Base-by-base conservation (phyloP, 441 rosid species). In the Eutrema salsugineum region DNA sequence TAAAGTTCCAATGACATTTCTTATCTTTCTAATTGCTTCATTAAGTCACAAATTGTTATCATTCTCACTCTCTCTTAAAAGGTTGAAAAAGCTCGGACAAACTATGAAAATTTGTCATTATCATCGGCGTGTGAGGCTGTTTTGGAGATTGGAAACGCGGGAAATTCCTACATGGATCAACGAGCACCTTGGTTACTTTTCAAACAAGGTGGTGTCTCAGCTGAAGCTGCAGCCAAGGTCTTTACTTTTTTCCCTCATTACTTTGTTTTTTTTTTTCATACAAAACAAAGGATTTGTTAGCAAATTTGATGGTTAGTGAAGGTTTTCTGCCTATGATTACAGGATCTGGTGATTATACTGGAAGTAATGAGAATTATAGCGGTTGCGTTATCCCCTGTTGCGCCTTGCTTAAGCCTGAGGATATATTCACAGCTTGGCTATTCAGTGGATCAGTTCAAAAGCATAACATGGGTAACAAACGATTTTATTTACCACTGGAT, bases 171-270 rank as follows among this genome's bases (percentile, higher is more conserved):
- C 80, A 86, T 90, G 83, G 93, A 94, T 77, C 94, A 89, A 59
- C 83, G 75, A 44, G 89, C 91, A 17, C 99, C 98, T 3, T 92
- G 99, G 98, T 82, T 89, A 33, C 87, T 80, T 48, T 94, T 92
- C 76, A 94, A 94, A 89, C 77, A 92, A 83, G 99, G 97, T 36
- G 93, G 87, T 73, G 83, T 67, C 66, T 87, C 89, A 82, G 81
- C 91, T 51, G 96, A 87, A 79, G 84, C 87, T 75, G 99, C 98
- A 38, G 91, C 97, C 55, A 92, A 89, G 99, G 98, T 94, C 43
- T 33, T 35, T 5, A 47, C 47, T 19, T 3, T 28, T 19, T 50
- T 62, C 56, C 14, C 32, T 51, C 22, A 22, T n/a, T 20, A 16
- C 42, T 55, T 6, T 32, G 6, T 22, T 61, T 63, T 33, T 55